Conservation (phyloP, 805 yeast species). For the Millerozyma acaciae region DNA sequence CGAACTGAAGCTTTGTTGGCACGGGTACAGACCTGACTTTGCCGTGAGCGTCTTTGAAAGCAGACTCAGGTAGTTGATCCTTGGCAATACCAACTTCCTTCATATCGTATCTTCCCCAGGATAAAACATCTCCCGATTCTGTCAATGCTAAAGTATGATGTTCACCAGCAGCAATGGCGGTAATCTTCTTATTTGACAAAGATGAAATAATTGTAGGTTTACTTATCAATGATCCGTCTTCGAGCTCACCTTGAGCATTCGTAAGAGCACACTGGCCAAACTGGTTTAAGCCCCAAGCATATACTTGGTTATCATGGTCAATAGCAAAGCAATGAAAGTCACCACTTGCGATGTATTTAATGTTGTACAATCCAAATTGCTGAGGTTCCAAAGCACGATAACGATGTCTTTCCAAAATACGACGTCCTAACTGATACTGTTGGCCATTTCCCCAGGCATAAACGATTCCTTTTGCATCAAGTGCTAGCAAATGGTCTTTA, state of each 20-base stretch:
- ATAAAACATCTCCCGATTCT: conserved; percentile 65
- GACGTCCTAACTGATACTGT: conserved; percentile 86
- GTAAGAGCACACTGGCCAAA: conserved; percentile 89
- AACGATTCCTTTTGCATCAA: conserved; percentile 81
- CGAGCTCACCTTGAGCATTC: conserved; percentile 60
- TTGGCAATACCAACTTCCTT: conserved; percentile 81
- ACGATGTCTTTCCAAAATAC: conserved; percentile 74
- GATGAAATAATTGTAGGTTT: conserved; percentile 72
- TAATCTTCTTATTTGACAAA: conserved; percentile 55
- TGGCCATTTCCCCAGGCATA: conserved; percentile 98
- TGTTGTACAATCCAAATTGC: conserved; percentile 75
- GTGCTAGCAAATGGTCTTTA: conserved; percentile 84
- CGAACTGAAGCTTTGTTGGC: conserved; percentile 61
- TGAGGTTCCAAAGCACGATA: conserved; percentile 73
- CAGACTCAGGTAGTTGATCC: conserved; percentile 62
- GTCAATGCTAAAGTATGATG: conserved; percentile 85
- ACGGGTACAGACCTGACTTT: conserved; percentile 80
- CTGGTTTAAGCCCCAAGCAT: conserved; percentile 95
- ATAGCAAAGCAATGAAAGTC: conserved; percentile 96
- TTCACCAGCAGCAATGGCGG: conserved; percentile 82
- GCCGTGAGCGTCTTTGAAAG: conserved; percentile 76
- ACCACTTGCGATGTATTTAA: conserved; percentile 83
- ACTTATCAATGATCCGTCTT: conserved; percentile 78
- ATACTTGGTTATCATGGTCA: conserved; percentile 63
- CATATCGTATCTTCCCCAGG: conserved; percentile 94